These are phyloP conservation scores for Pseudocohnilembus persalinus DNA, from an alignment of 169 alveolate genomes.

Conservation along the genomic window DNA sequence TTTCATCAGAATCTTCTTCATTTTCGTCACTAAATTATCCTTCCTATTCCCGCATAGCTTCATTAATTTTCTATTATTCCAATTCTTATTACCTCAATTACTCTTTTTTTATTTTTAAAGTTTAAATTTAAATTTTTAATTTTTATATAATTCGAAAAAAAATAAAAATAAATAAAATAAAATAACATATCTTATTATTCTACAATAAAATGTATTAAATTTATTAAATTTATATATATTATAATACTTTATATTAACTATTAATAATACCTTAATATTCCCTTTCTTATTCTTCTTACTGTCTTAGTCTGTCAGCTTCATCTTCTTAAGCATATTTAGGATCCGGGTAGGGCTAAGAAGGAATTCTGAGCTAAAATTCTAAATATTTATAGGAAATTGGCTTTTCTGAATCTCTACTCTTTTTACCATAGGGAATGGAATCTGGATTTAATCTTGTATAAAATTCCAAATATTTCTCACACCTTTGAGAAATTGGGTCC, in stretches of 20 bases:
- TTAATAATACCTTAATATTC: slow-evolving; percentile 40
- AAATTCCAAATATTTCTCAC: slow-evolving; percentile 70
- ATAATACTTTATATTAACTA: too few relatives aligned
- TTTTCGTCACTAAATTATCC: slow-evolving; percentile 23
- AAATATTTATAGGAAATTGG: slow-evolving; percentile 67
- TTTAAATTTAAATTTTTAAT: too few relatives aligned
- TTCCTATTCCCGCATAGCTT: neutral
- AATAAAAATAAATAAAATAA: too few relatives aligned
- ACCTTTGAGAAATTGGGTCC: slow-evolving; percentile 36
- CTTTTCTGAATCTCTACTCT: slow-evolving; percentile 64
- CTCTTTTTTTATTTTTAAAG: too few relatives aligned
- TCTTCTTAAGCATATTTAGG: slow-evolving; percentile 78
- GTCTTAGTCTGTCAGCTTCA: slow-evolving; percentile 62
- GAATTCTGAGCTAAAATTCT: slow-evolving; percentile 69
- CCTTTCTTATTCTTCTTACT: slow-evolving; percentile 58
- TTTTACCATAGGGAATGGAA: slow-evolving; percentile 76
- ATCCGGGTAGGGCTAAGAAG: slow-evolving; percentile 78
- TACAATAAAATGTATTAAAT: too few relatives aligned
- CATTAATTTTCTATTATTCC: too few relatives aligned
- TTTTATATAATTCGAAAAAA: too few relatives aligned
- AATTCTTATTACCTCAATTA: too few relatives aligned
- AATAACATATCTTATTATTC: too few relatives aligned
- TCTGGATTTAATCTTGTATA: slow-evolving; percentile 83
- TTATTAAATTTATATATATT: too few relatives aligned
- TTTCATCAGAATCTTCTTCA: slow-evolving; percentile 49